Conservation (phyloP, 2,329 filamentous ascomycete genomes). For the Aspergillus sp. region DNA sequence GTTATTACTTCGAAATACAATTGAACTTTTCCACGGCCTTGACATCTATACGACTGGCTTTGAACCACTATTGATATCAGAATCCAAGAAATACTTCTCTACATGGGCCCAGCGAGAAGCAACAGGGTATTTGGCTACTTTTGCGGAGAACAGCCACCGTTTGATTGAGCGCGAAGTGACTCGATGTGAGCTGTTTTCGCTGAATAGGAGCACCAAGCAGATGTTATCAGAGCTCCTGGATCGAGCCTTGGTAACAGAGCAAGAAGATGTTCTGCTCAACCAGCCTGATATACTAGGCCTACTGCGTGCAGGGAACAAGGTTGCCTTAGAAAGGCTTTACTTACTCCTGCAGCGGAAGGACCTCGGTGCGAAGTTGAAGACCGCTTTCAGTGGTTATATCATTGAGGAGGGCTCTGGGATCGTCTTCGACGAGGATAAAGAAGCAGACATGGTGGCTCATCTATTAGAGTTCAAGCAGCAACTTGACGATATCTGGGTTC, state of each 20-base stretch:
- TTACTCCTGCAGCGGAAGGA: constrained; percentile 70
- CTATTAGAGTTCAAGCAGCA: constrained; percentile 78
- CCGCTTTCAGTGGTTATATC: constrained; percentile 79
- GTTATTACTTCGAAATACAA: constrained; percentile 68
- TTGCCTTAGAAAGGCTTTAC: constrained; percentile 75
- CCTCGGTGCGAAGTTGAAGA: constrained; percentile 69
- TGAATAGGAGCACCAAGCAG: constrained; percentile 80
- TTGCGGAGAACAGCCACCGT: constrained; percentile 68
- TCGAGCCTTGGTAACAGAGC: constrained; percentile 67
- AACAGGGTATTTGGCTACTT: constrained; percentile 66
- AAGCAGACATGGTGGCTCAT: constrained; percentile 82
- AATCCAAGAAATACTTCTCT: constrained; percentile 68
- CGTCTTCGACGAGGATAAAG: constrained; percentile 75
- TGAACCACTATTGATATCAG: constrained; percentile 70
- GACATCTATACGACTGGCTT: constrained; percentile 78
- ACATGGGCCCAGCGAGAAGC: constrained; percentile 70
- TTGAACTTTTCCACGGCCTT: constrained; percentile 83
- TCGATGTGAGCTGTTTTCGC: constrained; percentile 76
- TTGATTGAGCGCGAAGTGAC: constrained; percentile 72
- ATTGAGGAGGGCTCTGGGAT: constrained; percentile 72
- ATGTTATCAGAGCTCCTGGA: constrained; percentile 74
- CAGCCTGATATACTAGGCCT: constrained; percentile 69
- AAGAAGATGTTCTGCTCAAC: constrained; percentile 67
- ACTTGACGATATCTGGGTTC: constrained; percentile 73
- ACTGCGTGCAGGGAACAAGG: constrained; percentile 68